Evolutionary conservation across 805 yeast species (phyloP), one percentile per base, ranked within the genome.

Genomic region (Wickerhamiella azyma): DNA sequence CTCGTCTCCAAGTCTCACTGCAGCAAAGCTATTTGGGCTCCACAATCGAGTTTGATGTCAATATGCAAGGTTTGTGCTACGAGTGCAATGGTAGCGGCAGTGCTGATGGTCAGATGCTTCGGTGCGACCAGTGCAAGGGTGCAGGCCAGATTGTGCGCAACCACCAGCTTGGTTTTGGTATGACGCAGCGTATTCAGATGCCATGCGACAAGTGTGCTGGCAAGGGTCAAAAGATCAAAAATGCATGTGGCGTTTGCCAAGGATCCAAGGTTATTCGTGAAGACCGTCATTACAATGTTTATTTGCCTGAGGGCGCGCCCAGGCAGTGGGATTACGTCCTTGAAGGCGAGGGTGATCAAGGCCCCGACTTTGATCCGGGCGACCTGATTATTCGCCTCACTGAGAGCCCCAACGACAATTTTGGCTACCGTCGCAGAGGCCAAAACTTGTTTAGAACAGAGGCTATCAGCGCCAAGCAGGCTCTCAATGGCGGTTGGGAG

Each of bases 381-480:
- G 85, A 89, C 64, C 66, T 92, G 47, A 60, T 71, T 21, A 68
- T 86, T n/a, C 69, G 67, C 37, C 59, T 85, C 33, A 59, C 57
- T 28, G 96, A 89, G 64, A 66, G 70, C 35, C 58, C 64, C 16
- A 47, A 55, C 1, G 60, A 51, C 26, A 80, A 82, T 58, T 59
- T 85, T 73, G 98, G 98, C 7, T 92, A 79, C 65, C 73, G 96
- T 62, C 74, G 98, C 54, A 72, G 85, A 49, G 83, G 83, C 32
- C 60, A 71, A 51, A 69, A 81, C 55, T 65, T 92, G 52, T 88
- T 79, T 66, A 69, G 97, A 49, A 82, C 85, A 0, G 97, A 92
- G 59, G 78, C 76, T 1, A 59, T 92, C 26, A 72, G 81, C 2
- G 67, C 79, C 43, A 69, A 72, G 45, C 96, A 92, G 61, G 82